Percentiles rank a stretch among this genome's conserved stretches.
These are phyloP conservation scores for Suillus spraguei DNA, from an alignment of 768 basidiomycete species.

Conservation along the genomic window DNA sequence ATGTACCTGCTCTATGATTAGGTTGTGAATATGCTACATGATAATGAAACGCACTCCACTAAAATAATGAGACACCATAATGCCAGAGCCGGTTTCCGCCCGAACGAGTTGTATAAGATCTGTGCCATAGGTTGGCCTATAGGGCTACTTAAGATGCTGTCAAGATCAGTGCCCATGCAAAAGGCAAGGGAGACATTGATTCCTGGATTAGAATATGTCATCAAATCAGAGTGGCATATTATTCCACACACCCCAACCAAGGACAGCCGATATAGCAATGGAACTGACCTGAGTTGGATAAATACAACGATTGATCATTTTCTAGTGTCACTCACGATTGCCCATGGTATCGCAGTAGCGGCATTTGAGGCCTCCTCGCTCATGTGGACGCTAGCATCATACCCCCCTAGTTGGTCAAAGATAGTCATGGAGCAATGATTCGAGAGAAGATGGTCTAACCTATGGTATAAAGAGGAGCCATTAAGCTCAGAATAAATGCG, in stretches of 20 bases:
- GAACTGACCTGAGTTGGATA: neutral
- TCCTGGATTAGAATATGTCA: neutral
- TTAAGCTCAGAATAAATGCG: neutral
- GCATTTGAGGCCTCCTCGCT: neutral
- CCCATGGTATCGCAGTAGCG: conserved; percentile 1
- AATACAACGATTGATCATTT: neutral
- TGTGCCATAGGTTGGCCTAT: neutral
- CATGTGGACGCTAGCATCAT: neutral
- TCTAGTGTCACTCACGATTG: neutral
- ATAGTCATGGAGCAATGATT: neutral
- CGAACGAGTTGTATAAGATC: neutral
- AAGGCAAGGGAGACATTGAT: neutral
- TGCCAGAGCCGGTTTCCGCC: neutral
- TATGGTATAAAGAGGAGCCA: conserved; percentile 2
- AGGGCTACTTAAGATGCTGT: neutral
- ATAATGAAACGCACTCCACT: neutral
- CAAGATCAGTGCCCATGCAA: neutral
- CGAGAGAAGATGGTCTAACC: neutral
- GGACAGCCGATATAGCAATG: neutral
- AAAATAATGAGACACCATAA: neutral
- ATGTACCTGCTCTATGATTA: neutral
- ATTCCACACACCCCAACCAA: neutral
- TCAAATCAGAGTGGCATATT: neutral
- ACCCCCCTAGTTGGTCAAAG: neutral
- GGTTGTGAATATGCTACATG: neutral